Conservation (phyloP, 75 land plant species). For the Picea sitchensis region DNA sequence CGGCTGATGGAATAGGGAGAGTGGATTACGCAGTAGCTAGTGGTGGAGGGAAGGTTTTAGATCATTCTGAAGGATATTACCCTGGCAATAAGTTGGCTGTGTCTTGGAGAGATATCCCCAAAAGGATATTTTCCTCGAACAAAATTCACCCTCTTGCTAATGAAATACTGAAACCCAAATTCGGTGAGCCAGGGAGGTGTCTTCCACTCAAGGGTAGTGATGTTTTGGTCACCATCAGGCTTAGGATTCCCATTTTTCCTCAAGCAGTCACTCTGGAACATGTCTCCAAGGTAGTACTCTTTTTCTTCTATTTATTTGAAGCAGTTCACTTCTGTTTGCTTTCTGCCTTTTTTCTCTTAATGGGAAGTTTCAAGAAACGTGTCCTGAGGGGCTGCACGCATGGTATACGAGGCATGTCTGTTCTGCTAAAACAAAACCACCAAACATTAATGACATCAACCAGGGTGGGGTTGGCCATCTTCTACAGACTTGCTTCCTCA, state of each 20-base stretch:
- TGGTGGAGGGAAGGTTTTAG: conserved; percentile 75
- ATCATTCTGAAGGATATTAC: conserved; percentile 68
- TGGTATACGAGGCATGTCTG: background rate
- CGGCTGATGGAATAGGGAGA: conserved; percentile 92
- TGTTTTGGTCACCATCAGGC: conserved; percentile 76
- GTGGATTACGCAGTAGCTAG: conserved; percentile 85
- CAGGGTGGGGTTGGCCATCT: too few relatives aligned
- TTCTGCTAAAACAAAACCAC: background rate
- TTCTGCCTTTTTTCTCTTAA: background rate
- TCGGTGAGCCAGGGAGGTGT: conserved; percentile 97
- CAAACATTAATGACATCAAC: too few relatives aligned
- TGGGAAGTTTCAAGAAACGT: background rate
- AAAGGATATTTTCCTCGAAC: background rate
- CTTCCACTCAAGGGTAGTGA: conserved; percentile 77
- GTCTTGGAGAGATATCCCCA: conserved; percentile 12
- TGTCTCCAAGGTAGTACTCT: conserved; percentile 75
- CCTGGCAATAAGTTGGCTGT: conserved; percentile 13
- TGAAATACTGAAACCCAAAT: conserved; percentile 80
- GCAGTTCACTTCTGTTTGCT: background rate
- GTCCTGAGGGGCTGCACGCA: background rate
- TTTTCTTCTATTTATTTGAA: background rate
- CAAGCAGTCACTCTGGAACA: conserved; percentile 93
- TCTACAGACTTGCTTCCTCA: too few relatives aligned
- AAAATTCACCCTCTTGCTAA: conserved; percentile 51
- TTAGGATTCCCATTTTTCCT: conserved; percentile 71